Percentiles rank a stretch among this genome's conserved stretches.
These are phyloP conservation scores for Salvia rosmarinus DNA, from an alignment of 257 asterid species.

Conservation along the genomic window DNA sequence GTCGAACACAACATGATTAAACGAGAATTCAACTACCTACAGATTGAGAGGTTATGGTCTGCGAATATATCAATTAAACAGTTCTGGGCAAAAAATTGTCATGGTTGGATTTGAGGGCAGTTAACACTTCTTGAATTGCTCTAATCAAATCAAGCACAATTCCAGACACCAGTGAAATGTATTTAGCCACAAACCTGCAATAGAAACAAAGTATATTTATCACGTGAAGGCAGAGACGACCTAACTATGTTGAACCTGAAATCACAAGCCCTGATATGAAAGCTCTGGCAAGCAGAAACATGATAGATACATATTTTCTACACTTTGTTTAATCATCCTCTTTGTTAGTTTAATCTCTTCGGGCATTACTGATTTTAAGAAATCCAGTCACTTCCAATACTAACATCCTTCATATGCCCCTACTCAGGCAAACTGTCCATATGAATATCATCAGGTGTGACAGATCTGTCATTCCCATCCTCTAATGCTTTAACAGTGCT, in stretches of 20 bases:
- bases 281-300: conserved; percentile 42
- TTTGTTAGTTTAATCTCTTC: conserved; percentile 24
- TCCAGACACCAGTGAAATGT: conserved; percentile 45
- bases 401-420: conserved; percentile 38
- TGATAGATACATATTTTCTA: conserved; percentile 30
- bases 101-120: conserved; percentile 51
- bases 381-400: conserved; percentile 38
- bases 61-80: conserved; percentile 63
- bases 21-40: conserved; percentile 57
- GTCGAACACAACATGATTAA: conserved; percentile 38
- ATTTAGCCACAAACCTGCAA: conserved; percentile 70
- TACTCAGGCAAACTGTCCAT: conserved; percentile 38
- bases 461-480: conserved; percentile 47
- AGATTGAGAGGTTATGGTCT: conserved; percentile 61
- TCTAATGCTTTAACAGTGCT: conserved; percentile 47
- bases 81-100: conserved; percentile 56
- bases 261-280: conserved; percentile 35
- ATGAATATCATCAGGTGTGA: conserved; percentile 42
- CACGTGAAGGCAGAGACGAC: conserved; percentile 50
- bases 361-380: conserved; percentile 14
- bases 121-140: conserved; percentile 46
- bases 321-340: conserved; percentile 32
- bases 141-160: conserved; percentile 50
- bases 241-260: conserved; percentile 43
- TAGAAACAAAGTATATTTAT: conserved; percentile 53